Percentiles rank a stretch among this genome's conserved stretches.
phyloP scores from a whole-genome alignment of 2,329 filamentous ascomycete genomes.

The Diplodia corticola region DNA sequence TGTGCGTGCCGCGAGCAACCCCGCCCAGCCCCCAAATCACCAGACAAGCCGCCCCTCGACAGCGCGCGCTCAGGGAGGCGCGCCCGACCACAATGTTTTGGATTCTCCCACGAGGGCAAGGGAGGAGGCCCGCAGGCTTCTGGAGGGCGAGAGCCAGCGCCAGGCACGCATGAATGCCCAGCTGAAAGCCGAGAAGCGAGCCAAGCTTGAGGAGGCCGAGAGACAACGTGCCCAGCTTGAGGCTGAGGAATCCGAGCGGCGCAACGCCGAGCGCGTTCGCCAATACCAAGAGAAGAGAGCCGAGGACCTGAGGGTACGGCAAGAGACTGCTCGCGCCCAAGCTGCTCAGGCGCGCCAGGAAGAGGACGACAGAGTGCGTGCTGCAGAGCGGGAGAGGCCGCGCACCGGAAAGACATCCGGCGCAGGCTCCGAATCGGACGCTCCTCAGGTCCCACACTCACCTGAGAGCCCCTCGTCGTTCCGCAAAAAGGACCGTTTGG shows the following conservation, averaged over 20 bases:
- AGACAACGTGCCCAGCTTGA: slow-evolving; percentile 34
- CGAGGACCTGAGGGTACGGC: slow-evolving; percentile 29
- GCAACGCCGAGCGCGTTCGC: slow-evolving; percentile 29
- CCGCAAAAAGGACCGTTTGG: slow-evolving; percentile 30
- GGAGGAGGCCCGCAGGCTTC: slow-evolving; percentile 36
- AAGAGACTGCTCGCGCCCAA: slow-evolving; percentile 35
- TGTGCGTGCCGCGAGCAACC: slow-evolving; percentile 18
- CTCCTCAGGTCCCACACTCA: neutral
- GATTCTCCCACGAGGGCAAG: slow-evolving; percentile 28
- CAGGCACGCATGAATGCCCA: slow-evolving; percentile 33
- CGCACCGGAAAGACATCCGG: slow-evolving; percentile 6
- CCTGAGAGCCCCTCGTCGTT: slow-evolving; percentile 3
- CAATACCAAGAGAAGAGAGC: slow-evolving; percentile 29
- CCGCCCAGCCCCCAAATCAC: neutral
- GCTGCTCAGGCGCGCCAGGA: slow-evolving; percentile 34
- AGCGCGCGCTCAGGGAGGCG: neutral
- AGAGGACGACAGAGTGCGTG: slow-evolving; percentile 27
- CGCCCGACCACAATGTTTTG: neutral
- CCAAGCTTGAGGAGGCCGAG: slow-evolving; percentile 34
- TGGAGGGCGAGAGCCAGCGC: slow-evolving; percentile 33
- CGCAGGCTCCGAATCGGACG: neutral
- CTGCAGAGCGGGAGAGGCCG: slow-evolving; percentile 1
- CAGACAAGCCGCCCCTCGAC: slow-evolving; percentile 1
- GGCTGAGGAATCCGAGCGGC: slow-evolving; percentile 35
- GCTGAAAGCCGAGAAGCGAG: slow-evolving; percentile 37